Evolutionary conservation across 106 monocot species (phyloP).

Genomic region (Platanthera zijinensis): DNA sequence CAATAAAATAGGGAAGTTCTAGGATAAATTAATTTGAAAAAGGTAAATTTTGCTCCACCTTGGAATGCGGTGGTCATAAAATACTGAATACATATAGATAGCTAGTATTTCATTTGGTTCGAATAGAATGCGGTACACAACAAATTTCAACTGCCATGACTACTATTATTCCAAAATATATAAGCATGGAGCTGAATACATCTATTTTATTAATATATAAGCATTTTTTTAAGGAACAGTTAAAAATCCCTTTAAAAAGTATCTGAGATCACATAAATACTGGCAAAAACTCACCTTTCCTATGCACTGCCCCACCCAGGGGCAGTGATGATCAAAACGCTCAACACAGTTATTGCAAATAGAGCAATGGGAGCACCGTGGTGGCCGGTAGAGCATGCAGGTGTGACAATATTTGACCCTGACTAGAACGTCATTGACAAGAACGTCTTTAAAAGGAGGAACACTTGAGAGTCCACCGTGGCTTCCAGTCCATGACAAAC

Average conservation of each 20-base stretch:
- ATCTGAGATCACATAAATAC: neutral
- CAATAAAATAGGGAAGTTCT: too few relatives aligned
- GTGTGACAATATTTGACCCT: constrained; percentile 14
- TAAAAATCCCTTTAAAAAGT: neutral
- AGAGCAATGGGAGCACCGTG: constrained; percentile 13
- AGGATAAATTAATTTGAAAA: too few relatives aligned
- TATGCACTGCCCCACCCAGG: constrained; percentile 14
- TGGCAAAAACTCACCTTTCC: constrained; percentile 7
- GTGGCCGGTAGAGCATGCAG: constrained; percentile 15
- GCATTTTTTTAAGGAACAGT: neutral
- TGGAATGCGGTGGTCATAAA: too few relatives aligned
- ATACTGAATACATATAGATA: too few relatives aligned
- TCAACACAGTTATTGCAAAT: constrained; percentile 17
- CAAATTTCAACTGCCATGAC: neutral
- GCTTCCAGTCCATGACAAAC: constrained; percentile 3
- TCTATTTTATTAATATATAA: neutral
- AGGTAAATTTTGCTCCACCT: too few relatives aligned
- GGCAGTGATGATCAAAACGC: constrained; percentile 16
- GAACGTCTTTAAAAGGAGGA: constrained; percentile 8
- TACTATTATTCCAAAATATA: neutral
- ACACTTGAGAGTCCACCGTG: constrained; percentile 2
- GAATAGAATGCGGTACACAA: too few relatives aligned
- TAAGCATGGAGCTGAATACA: neutral
- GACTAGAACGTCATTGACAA: constrained; percentile 1
- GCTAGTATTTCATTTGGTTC: too few relatives aligned